Conservation (phyloP, 495 filamentous ascomycete genomes). For the Penicillium psychrofluorescens region DNA sequence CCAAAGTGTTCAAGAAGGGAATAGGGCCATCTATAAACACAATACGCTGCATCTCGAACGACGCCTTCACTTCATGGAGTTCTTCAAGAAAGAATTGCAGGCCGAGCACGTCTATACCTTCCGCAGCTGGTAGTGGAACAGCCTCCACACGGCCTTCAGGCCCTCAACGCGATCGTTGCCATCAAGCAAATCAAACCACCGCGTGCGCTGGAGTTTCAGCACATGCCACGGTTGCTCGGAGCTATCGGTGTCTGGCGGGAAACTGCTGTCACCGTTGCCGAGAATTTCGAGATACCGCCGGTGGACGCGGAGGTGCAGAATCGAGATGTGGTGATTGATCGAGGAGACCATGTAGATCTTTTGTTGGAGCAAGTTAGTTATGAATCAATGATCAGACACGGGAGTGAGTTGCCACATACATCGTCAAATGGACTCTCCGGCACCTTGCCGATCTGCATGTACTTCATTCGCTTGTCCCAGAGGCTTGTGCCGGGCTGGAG, state of each 20-base stretch:
- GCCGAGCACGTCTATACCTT: slow-evolving; percentile 4
- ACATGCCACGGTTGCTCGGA: slow-evolving; percentile 56
- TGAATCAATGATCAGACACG: too few relatives aligned
- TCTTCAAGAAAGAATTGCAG: not conserved
- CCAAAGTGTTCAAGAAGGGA: too few relatives aligned
- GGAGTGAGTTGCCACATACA: slow-evolving; percentile 26
- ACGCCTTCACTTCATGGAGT: too few relatives aligned
- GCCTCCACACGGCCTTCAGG: slow-evolving; percentile 65
- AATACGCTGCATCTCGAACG: slow-evolving; percentile 6
- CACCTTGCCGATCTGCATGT: slow-evolving; percentile 63
- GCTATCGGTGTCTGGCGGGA: slow-evolving; percentile 30
- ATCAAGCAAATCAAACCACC: slow-evolving; percentile 74
- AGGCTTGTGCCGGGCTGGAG: slow-evolving; percentile 53
- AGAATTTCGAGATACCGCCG: slow-evolving; percentile 52
- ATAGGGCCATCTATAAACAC: not conserved
- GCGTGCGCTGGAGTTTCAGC: slow-evolving; percentile 58
- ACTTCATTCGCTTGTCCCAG: slow-evolving; percentile 75
- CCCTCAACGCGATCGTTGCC: slow-evolving; percentile 60
- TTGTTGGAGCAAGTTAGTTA: not conserved
- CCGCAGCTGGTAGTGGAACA: slow-evolving; percentile 68
- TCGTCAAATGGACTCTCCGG: slow-evolving; percentile 43
- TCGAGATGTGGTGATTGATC: slow-evolving; percentile 74
- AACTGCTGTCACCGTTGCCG: slow-evolving; percentile 23
- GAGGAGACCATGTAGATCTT: slow-evolving; percentile 77
- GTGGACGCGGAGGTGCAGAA: slow-evolving; percentile 70